Evolutionary conservation across 176 grass and related monocot species (phyloP).

Genomic region (Ananas comosus): DNA sequence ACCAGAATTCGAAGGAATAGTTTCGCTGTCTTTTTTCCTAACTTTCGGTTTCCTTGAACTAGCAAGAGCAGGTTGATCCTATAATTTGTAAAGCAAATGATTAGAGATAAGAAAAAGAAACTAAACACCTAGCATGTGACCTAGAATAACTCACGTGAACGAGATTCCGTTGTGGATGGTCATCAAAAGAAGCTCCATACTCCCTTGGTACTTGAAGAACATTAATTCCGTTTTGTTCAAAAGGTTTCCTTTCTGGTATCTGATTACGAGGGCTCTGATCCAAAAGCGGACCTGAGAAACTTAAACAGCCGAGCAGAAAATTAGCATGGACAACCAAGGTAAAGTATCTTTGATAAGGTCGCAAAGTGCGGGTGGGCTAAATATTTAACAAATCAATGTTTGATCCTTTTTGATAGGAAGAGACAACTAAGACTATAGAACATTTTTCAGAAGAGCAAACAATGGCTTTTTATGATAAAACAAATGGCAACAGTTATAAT

Average conservation of each 20-base stretch:
- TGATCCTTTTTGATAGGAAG: too few species aligned
- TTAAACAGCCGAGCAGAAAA: conserved; percentile 52
- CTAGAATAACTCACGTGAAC: conserved; percentile 43
- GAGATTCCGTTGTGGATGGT: conserved; percentile 35
- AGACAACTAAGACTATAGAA: too few species aligned
- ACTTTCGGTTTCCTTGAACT: conserved; percentile 86
- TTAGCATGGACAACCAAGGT: conserved; percentile 30
- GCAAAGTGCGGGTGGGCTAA: not conserved
- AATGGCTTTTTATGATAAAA: too few species aligned
- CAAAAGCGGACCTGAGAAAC: conserved; percentile 72
- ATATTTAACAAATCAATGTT: not conserved
- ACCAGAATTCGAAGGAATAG: conserved; percentile 45
- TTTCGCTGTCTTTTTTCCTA: conserved; percentile 55
- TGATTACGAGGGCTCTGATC: conserved; percentile 42
- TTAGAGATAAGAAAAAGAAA: conserved; percentile 16
- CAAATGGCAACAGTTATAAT: not conserved
- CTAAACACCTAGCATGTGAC: conserved; percentile 22
- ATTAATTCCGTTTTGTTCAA: conserved; percentile 35
- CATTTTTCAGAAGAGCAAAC: too few species aligned
- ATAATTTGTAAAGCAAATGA: conserved; percentile 23
- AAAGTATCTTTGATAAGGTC: conserved; percentile 6
- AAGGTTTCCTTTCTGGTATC: conserved; percentile 37
- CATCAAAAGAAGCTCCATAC: conserved; percentile 35
- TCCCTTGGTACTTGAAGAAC: conserved; percentile 37
- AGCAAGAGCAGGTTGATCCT: conserved; percentile 53